phyloP scores from a whole-genome alignment of 306 rosid species.

The Quercus berberidifolia region DNA sequence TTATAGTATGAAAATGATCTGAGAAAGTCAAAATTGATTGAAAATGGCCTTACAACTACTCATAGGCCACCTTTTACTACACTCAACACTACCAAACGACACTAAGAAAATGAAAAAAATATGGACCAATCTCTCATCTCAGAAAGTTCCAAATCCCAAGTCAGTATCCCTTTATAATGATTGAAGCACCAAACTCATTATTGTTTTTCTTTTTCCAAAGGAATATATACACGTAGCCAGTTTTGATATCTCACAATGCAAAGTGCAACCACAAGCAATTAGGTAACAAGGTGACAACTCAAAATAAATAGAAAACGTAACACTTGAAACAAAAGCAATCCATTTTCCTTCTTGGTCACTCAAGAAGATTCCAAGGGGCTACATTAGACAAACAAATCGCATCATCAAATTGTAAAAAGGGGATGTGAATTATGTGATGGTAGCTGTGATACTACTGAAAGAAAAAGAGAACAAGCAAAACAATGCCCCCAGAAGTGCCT shows the following conservation, averaged over 20 bases:
- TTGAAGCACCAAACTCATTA: constrained; percentile 19
- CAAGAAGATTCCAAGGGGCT: constrained; percentile 32
- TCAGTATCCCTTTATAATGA: constrained; percentile 36
- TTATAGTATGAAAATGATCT: neutral
- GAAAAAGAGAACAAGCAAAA: constrained; percentile 8
- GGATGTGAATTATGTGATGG: constrained; percentile 6
- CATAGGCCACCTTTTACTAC: constrained; percentile 43
- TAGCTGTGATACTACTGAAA: constrained; percentile 22
- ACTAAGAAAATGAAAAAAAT: neutral
- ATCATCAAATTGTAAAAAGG: constrained; percentile 8
- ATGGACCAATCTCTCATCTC: constrained; percentile 12
- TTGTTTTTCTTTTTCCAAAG: neutral
- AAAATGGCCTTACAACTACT: constrained; percentile 44
- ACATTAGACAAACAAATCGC: constrained; percentile 24
- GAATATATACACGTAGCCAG: constrained; percentile 1
- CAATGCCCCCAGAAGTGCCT: constrained; percentile 70
- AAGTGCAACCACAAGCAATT: constrained; percentile 11
- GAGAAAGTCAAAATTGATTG: constrained; percentile 29
- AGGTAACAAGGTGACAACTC: constrained; percentile 36
- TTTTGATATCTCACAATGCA: constrained; percentile 9
- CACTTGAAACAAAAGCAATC: constrained; percentile 73
- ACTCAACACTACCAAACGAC: constrained; percentile 50
- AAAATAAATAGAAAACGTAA: constrained; percentile 22
- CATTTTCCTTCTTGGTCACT: constrained; percentile 59
- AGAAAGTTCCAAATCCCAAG: constrained; percentile 14